These are phyloP conservation scores for Suhomyces sp. DNA, from an alignment of 805 yeast species.

Conservation along the genomic window DNA sequence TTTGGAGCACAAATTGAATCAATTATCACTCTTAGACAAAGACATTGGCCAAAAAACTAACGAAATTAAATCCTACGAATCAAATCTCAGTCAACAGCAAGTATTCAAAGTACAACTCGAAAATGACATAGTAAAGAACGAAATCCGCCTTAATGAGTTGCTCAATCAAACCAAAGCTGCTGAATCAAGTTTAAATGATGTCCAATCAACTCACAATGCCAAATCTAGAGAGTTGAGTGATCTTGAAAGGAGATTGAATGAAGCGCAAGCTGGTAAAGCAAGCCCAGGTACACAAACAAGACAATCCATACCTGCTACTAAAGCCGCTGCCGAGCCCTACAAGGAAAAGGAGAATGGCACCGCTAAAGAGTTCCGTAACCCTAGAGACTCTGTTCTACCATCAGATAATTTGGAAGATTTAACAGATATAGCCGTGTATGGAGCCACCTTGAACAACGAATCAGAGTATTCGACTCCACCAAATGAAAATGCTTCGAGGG, in stretches of 20 bases:
- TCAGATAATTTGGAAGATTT: conserved; percentile 33
- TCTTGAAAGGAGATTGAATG: no score
- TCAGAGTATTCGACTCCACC: conserved; percentile 4
- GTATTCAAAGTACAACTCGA: conserved; percentile 22
- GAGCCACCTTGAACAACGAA: conserved; percentile 35
- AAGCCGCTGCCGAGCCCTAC: neutral
- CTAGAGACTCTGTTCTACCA: neutral
- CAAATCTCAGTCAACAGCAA: conserved; percentile 20
- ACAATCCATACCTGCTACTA: neutral
- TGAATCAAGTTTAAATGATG: conserved; percentile 14
- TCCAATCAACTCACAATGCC: conserved; percentile 5
- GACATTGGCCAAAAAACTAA: conserved; percentile 18
- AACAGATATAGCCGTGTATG: conserved; percentile 37
- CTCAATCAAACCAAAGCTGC: conserved; percentile 12
- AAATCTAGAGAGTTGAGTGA: conserved; percentile 9
- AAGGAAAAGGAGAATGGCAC: conserved; percentile 4
- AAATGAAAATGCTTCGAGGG: neutral
- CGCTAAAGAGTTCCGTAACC: neutral
- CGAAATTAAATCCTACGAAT: conserved; percentile 18
- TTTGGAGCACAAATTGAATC: conserved; percentile 5
- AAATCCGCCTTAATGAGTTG: conserved; percentile 8
- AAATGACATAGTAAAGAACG: conserved; percentile 20
- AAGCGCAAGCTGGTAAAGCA: no score
- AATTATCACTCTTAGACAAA: conserved; percentile 20
- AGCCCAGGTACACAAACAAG: neutral